These are phyloP conservation scores for Mycena sp. DNA, from an alignment of 1,284 basidiomycete genomes.

Conservation along the genomic window DNA sequence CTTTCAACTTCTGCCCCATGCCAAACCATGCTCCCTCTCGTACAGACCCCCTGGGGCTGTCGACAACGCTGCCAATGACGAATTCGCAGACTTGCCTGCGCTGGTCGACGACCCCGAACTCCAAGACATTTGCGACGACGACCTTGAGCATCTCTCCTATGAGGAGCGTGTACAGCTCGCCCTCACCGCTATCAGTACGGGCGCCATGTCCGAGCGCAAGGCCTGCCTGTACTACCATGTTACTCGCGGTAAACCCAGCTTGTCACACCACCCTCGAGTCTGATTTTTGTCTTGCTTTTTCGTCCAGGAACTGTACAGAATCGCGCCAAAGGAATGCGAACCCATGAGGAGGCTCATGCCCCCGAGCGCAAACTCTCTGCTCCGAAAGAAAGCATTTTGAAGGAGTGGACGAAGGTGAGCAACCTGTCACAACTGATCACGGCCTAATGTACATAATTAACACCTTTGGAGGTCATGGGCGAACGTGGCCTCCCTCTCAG, in stretches of 20 bases:
- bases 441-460: background rate
- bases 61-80: too few species aligned
- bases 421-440: too few species aligned
- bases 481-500: background rate
- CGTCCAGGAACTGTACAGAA: background rate
- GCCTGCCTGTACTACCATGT: background rate
- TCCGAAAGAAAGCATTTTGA: background rate
- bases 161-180: slow-evolving; percentile 1
- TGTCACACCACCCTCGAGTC: too few species aligned
- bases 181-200: background rate
- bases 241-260: background rate
- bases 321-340: background rate
- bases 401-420: background rate
- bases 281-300: background rate
- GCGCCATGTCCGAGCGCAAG: background rate
- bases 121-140: background rate
- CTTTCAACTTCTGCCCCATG: too few species aligned
- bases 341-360: background rate
- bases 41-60: too few species aligned
- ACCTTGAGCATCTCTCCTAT: background rate
- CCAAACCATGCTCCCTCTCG: too few species aligned
- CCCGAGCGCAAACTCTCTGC: background rate
- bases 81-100: too few species aligned
- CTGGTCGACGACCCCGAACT: too few species aligned
- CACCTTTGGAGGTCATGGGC: background rate